Percentiles rank a stretch among this genome's conserved stretches.
phyloP scores from a whole-genome alignment of 1,139 yeast genomes.

The Suhomyces bribrorum region DNA sequence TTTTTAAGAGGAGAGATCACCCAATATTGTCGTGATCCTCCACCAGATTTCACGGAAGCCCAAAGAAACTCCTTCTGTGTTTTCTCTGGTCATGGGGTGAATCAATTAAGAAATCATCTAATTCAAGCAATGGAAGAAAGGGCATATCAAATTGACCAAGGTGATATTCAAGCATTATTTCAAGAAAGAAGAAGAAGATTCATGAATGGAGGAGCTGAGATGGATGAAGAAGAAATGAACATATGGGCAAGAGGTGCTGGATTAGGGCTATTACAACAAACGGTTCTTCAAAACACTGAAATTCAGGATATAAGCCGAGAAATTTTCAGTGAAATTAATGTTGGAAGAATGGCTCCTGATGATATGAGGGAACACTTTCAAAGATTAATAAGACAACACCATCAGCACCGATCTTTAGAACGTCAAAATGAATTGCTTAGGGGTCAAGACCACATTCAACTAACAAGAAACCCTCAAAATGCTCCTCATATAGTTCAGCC shows the following conservation, averaged over 20 bases:
- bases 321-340: constrained; percentile 36
- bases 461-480: constrained; percentile 22
- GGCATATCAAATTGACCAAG: constrained; percentile 42
- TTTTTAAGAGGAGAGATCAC: constrained; percentile 85
- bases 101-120: constrained; percentile 64
- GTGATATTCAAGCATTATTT: constrained; percentile 36
- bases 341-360: constrained; percentile 37
- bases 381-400: constrained; percentile 30
- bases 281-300: constrained; percentile 23
- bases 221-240: constrained; percentile 25
- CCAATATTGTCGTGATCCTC: constrained; percentile 90
- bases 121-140: constrained; percentile 47
- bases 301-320: constrained; percentile 37
- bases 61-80: constrained; percentile 91
- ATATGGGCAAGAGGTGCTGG: constrained; percentile 38
- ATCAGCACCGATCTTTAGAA: constrained; percentile 14
- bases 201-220: constrained; percentile 24
- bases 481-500: constrained; percentile 50
- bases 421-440: constrained; percentile 15
- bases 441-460: constrained; percentile 9
- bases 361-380: constrained; percentile 45
- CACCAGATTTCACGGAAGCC: constrained; percentile 85
- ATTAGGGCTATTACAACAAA: constrained; percentile 29
- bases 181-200: constrained; percentile 37
- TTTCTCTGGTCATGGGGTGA: constrained; percentile 89